phyloP scores from a whole-genome alignment of 805 yeast species.

The Danielia reshetovae region DNA sequence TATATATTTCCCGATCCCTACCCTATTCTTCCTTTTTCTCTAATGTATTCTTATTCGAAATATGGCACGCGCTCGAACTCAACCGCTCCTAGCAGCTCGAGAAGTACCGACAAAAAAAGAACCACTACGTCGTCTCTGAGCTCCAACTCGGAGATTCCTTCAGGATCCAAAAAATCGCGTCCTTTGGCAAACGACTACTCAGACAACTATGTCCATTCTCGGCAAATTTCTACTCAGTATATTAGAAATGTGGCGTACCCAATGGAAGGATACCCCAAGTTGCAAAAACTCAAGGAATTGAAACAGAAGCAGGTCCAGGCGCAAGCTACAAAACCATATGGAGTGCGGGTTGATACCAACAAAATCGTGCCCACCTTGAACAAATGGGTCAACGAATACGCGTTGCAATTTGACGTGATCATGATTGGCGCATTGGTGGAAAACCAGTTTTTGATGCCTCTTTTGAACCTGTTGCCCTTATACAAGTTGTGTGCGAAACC shows the following conservation, averaged over 20 bases:
- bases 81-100: slow-evolving; percentile 6
- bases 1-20: not conserved
- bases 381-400: slow-evolving; percentile 56
- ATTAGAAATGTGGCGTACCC: slow-evolving; percentile 65
- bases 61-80: slow-evolving; percentile 12
- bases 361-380: slow-evolving; percentile 55
- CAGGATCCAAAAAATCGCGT: slow-evolving; percentile 8
- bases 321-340: slow-evolving; percentile 62
- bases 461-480: slow-evolving; percentile 64
- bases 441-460: slow-evolving; percentile 61
- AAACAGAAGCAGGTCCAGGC: slow-evolving; percentile 55
- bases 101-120: slow-evolving; percentile 3
- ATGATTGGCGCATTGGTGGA: slow-evolving; percentile 87
- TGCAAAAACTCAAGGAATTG: slow-evolving; percentile 62
- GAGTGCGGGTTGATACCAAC: slow-evolving; percentile 50
- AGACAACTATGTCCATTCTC: slow-evolving; percentile 61
- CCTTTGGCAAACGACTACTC: slow-evolving; percentile 65
- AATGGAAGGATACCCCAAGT: slow-evolving; percentile 81
- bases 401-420: slow-evolving; percentile 76
- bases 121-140: not conserved
- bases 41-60: slow-evolving; percentile 17
- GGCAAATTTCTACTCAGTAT: slow-evolving; percentile 56
- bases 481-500: slow-evolving; percentile 76
- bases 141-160: no score
- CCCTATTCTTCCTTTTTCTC: not conserved